Base-by-base conservation (phyloP, 257 asterid genomes). In the Agastache rugosa region DNA sequence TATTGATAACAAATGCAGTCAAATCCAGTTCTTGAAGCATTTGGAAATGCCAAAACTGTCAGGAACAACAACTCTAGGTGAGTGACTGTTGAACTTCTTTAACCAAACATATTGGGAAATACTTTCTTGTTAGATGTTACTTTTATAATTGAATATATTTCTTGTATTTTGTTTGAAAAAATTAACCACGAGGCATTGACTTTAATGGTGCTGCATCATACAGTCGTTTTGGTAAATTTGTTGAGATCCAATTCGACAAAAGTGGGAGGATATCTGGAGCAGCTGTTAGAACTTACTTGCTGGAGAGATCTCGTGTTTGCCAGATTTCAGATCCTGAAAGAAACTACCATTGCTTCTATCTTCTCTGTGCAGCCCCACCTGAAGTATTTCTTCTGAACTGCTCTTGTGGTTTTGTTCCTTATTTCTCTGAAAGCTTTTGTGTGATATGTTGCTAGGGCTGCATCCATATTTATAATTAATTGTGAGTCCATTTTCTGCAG, bases 191-290 rank as follows among this genome's bases (percentile, higher is more conserved):
- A 70, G 53, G 62, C 23, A 77, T 59, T 53, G 51, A 47, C 17
- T 58, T 75, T 60, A 50, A 77, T 54, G 16, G 19, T 54, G 31
- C 15, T 54, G 61, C 29, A 54, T 54, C 61, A 20, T 54, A 54
- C 61, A 54, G 98, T 83, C 99, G 99, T 27, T 95, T 95, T 68
- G 99, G 99, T 78, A 95, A 95, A 88, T 95, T 95, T 92, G 99
- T 95, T 67, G 99, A 92, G 87, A 90, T 95, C 83, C 99, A 95
- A 82, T 92, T 92, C 77, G 98, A 95, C 78, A 95, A 90, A 85
- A 88, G 89, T 81, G 98, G 98, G 73, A 92, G 96, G 85, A 95
- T 95, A 85, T 95, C 99, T 44, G 99, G 98, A 75, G 99, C 99
- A 74, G 98, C 99, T 63, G 82, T 95, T 74, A 85, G 99, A 85